Evolutionary conservation across 2,329 filamentous ascomycete species (phyloP).

Genomic region (Beauveria australis): DNA sequence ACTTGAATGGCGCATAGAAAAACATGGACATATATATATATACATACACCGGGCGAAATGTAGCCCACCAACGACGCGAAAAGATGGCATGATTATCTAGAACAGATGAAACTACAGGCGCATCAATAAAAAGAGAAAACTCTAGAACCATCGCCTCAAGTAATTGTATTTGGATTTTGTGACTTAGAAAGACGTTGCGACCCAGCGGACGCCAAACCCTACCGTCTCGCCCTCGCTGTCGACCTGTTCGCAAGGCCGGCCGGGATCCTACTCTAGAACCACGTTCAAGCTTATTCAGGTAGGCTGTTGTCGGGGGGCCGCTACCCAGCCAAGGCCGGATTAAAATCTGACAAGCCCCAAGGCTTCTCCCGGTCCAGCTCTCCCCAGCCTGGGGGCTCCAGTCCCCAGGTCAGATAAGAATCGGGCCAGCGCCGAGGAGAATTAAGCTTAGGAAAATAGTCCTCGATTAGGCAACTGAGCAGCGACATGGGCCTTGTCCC

Average conservation of each 20-base stretch:
- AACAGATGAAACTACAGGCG: background rate
- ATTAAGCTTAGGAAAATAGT: background rate
- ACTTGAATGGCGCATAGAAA: background rate
- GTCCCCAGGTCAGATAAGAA: background rate
- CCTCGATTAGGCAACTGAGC: background rate
- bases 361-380: background rate
- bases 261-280: background rate
- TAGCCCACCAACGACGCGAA: background rate
- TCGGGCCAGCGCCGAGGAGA: background rate
- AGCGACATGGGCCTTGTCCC: background rate
- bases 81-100: background rate
- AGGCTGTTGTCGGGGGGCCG: background rate
- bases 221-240: background rate
- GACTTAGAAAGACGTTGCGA: too few species aligned
- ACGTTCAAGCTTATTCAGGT: slow-evolving; percentile 2
- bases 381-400: background rate
- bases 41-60: background rate
- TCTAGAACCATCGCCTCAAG: too few species aligned
- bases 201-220: background rate
- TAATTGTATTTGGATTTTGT: too few species aligned
- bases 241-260: background rate
- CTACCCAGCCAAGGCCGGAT: background rate
- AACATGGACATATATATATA: background rate
- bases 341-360: slow-evolving; percentile 2
- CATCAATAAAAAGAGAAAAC: background rate